Evolutionary conservation across 192 early-diverging fungal genomes (phyloP), one percentile per base, ranked within the genome.

Genomic region (Kappamyces sp.): DNA sequence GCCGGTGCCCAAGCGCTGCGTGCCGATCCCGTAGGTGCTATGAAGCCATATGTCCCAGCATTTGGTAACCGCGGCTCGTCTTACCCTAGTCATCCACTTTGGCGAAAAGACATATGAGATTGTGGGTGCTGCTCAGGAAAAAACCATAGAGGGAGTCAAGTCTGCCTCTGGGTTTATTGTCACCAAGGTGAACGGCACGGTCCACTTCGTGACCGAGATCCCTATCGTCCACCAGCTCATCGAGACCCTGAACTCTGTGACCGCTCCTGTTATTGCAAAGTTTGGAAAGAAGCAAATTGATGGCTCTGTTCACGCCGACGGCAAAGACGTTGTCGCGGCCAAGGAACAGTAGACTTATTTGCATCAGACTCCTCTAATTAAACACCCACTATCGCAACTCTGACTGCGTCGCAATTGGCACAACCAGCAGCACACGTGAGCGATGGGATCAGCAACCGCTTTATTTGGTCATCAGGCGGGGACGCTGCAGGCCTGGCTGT

Each of bases 141-240:
- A 33, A 5, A 66, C 70, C 23, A 32, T 31, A 1, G 57, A 73
- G n/a, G 44, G 32, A 15, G 65, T 74, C 43, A 49, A 60, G 35
- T 64, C 64, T n/a, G 67, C 71, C 55, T 67, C 67, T 47, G 77
- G 77, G 0, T 70, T 58, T 54, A 72, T 79, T 49, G 74, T 79
- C 23, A 70, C 62, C 39, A 75, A 72, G 48, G 68, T 76, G 42
- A 77, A 79, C 49, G 77, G 73, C 34, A 66, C 66, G 37, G 73
- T 75, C 43, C 40, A 73, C 36, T 40, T 62, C 44, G 62, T 79
- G 58, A 76, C 70, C 51, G 53, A 55, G 33, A 54, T 79, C 40
- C 73, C 77, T 23, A 60, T 60, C 34, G 62, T 79, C 47, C 48
- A 68, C 59, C 13, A 32, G 23, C 44, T 78, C 8, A 78, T 78